Evolutionary conservation across 768 basidiomycete species (phyloP).

Genomic region (Tylopilus felleus): DNA sequence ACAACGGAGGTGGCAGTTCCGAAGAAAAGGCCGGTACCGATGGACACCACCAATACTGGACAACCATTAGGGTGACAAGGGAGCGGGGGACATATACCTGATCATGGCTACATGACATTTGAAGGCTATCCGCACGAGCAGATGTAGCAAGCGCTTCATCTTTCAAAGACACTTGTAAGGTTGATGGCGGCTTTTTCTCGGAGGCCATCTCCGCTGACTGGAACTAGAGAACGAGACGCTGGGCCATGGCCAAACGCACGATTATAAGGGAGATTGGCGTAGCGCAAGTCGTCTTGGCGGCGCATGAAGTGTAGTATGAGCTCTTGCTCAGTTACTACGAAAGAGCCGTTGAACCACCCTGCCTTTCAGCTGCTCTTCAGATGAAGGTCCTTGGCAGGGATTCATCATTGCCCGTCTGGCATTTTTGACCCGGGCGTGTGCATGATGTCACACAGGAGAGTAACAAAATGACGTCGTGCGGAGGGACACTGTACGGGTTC

Average conservation of each 20-base stretch:
- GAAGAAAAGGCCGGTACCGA: conserved; percentile 61
- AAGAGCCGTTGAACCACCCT: too few species aligned
- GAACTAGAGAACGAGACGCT: background rate
- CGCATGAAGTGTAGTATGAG: too few species aligned
- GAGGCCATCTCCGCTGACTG: conserved; percentile 7
- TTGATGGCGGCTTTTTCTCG: conserved; percentile 23
- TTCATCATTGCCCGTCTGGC: background rate
- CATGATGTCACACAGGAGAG: too few species aligned
- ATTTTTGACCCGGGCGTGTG: too few species aligned
- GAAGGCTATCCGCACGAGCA: background rate
- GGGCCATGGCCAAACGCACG: background rate
- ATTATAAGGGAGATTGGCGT: background rate
- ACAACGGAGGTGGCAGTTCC: conserved; percentile 52
- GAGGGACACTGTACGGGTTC: too few species aligned
- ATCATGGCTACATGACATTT: conserved; percentile 75
- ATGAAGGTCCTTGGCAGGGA: background rate
- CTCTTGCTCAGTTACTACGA: too few species aligned
- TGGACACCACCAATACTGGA: conserved; percentile 59
- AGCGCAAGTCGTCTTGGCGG: too few species aligned
- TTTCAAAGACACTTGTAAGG: conserved; percentile 15
- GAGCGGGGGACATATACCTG: conserved; percentile 39
- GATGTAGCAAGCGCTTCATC: conserved; percentile 20
- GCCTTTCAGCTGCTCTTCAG: too few species aligned
- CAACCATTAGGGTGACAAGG: background rate
- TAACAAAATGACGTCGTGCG: too few species aligned